Conservation (phyloP, 306 rosid species). For the Vigna nakashimae region DNA sequence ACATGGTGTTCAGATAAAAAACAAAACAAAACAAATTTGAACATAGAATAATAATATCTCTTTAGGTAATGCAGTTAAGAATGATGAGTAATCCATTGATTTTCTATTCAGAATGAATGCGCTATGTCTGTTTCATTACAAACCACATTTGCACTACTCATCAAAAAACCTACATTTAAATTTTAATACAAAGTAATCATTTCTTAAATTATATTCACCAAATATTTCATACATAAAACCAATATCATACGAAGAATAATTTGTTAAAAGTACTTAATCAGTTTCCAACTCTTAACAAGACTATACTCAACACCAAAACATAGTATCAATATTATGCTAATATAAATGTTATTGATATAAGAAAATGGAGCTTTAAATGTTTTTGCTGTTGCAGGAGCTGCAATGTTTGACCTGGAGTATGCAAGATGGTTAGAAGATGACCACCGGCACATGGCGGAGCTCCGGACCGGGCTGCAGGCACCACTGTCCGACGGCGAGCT, state of each 20-base stretch:
- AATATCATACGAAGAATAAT: background rate
- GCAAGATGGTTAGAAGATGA: constrained; percentile 94
- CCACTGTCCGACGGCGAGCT: constrained; percentile 71
- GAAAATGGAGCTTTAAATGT: background rate
- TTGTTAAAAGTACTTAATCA: background rate
- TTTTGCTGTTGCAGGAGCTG: constrained; percentile 63
- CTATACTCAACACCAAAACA: background rate
- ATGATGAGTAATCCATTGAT: constrained; percentile 8
- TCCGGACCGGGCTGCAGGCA: constrained; percentile 66
- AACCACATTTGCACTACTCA: background rate
- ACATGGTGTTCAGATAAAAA: background rate
- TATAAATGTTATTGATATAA: background rate
- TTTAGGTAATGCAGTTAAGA: constrained; percentile 9
- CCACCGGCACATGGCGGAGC: constrained; percentile 75
- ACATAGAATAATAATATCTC: background rate
- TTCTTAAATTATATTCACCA: background rate
- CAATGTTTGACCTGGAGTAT: constrained; percentile 95
- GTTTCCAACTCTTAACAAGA: background rate
- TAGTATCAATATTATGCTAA: background rate
- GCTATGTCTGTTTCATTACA: constrained; percentile 30
- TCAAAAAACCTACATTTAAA: background rate
- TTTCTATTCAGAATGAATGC: constrained; percentile 10
- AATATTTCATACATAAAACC: background rate
- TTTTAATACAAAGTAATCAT: background rate
- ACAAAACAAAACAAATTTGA: background rate